phyloP scores from a whole-genome alignment of 495 filamentous ascomycete species.

The Trichoderma erinaceum region DNA sequence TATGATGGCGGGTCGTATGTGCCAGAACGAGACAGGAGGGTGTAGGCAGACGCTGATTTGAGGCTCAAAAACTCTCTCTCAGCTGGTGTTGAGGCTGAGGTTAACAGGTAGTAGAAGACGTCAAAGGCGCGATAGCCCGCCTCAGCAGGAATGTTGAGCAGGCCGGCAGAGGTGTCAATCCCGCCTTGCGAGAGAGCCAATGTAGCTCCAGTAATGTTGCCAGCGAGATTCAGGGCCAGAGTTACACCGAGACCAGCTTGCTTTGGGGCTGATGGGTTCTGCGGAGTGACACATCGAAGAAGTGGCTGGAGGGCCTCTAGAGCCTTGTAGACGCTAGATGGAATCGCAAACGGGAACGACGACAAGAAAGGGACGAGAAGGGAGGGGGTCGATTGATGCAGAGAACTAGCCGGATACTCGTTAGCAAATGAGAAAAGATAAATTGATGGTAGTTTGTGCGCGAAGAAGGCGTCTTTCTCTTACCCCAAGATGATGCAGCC shows the following conservation, averaged over 20 bases:
- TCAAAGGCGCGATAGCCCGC: constrained; percentile 91
- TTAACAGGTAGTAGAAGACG: constrained; percentile 94
- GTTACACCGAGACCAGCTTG: constrained; percentile 76
- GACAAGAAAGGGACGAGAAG: constrained; percentile 74
- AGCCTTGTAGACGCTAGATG: constrained; percentile 64
- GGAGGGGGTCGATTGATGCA: constrained; percentile 83
- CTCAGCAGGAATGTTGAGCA: constrained; percentile 74
- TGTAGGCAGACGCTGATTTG: constrained; percentile 70
- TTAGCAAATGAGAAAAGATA: constrained; percentile 13
- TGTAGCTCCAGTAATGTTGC: constrained; percentile 67
- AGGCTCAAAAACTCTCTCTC: constrained; percentile 89
- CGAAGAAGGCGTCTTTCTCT: constrained; percentile 18
- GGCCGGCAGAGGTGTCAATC: constrained; percentile 74
- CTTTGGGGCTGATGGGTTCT: constrained; percentile 77
- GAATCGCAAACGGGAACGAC: constrained; percentile 71
- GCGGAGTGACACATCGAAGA: constrained; percentile 75
- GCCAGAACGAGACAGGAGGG: constrained; percentile 69
- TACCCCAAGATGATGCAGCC: constrained; percentile 88
- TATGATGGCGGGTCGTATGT: constrained; percentile 87
- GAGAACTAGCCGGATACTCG: constrained; percentile 49
- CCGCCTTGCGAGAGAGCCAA: constrained; percentile 80
- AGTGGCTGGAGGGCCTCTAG: constrained; percentile 78
- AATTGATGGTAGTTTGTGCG: background rate
- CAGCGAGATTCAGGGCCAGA: constrained; percentile 73
- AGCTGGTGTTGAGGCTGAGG: constrained; percentile 79